A percentile compares a stretch with the other conserved stretches of the same genome.
Evolutionary conservation across 352 stramenopile species (phyloP).

Genomic region (Nothophytophthora sp.): DNA sequence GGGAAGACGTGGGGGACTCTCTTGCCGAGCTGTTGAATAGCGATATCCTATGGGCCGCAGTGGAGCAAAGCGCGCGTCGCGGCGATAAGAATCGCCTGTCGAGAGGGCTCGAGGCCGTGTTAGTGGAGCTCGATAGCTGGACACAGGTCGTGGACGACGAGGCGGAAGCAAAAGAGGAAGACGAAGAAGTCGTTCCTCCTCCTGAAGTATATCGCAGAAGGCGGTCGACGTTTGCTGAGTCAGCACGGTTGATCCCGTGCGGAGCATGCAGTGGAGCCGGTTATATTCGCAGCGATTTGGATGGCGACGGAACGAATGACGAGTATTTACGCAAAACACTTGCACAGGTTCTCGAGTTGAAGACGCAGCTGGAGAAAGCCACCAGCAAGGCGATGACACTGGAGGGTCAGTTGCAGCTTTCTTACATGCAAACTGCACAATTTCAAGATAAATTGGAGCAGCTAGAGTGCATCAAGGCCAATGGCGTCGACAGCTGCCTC

Average conservation of each 20-base stretch:
- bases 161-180: neutral
- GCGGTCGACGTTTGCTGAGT: conserved; percentile 9
- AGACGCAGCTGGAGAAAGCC: conserved; percentile 39
- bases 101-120: conserved; percentile 46
- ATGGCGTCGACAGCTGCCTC: conserved; percentile 31
- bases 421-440: conserved; percentile 20
- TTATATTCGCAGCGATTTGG: conserved; percentile 36
- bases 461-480: conserved; percentile 30
- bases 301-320: conserved; percentile 16
- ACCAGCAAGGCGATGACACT: conserved; percentile 28
- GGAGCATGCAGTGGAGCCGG: conserved; percentile 52
- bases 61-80: conserved; percentile 44
- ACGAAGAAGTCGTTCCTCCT: conserved; percentile 1
- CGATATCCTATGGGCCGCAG: conserved; percentile 58
- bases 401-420: conserved; percentile 41
- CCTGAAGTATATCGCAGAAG: conserved; percentile 1
- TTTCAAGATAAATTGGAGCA: conserved; percentile 42
- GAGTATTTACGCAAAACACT: conserved; percentile 68
- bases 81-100: conserved; percentile 39
- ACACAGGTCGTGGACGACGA: conserved; percentile 9
- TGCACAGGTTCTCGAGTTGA: conserved; percentile 58
- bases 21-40: conserved; percentile 67
- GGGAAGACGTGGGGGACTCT: conserved; percentile 53
- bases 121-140: conserved; percentile 36
- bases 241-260: conserved; percentile 50